These are phyloP conservation scores for Zopfochytrium polystomum DNA, from an alignment of 371 early-diverging fungal species.

Conservation along the genomic window DNA sequence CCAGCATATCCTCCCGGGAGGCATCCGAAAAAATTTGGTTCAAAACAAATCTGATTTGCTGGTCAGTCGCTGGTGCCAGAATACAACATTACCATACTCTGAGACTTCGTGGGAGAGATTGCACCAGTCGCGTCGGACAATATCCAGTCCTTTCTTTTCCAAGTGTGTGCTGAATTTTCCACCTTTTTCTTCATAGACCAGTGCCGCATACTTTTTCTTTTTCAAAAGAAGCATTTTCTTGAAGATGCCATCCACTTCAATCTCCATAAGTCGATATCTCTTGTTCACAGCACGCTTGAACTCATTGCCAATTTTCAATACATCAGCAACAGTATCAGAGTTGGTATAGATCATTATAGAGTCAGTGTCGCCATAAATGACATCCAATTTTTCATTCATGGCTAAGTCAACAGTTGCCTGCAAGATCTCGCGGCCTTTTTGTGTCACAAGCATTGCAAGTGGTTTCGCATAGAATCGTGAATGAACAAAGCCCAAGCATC, in stretches of 20 bases:
- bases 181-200: constrained; percentile 61
- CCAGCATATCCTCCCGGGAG: constrained; percentile 72
- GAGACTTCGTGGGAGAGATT: constrained; percentile 87
- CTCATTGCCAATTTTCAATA: constrained; percentile 74
- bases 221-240: constrained; percentile 93
- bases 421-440: constrained; percentile 96
- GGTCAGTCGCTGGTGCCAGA: constrained; percentile 1
- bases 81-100: constrained; percentile 45
- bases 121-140: constrained; percentile 99
- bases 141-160: constrained; percentile 98
- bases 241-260: constrained; percentile 97
- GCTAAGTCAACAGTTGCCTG: constrained; percentile 93
- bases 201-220: constrained; percentile 99
- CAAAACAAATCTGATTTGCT: constrained; percentile 61
- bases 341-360: constrained; percentile 99
- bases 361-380: constrained; percentile 99
- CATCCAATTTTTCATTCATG: constrained; percentile 72
- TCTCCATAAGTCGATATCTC: constrained; percentile 88
- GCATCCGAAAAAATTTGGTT: constrained; percentile 69
- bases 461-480: constrained; percentile 98
- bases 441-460: constrained; percentile 97
- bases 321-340: constrained; percentile 69
- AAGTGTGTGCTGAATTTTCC: constrained; percentile 59
- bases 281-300: constrained; percentile 89
- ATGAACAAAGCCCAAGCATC: constrained; percentile 94